These are phyloP conservation scores for Hygrophoropsis aurantiaca DNA, from an alignment of 768 basidiomycete genomes.

Conservation along the genomic window DNA sequence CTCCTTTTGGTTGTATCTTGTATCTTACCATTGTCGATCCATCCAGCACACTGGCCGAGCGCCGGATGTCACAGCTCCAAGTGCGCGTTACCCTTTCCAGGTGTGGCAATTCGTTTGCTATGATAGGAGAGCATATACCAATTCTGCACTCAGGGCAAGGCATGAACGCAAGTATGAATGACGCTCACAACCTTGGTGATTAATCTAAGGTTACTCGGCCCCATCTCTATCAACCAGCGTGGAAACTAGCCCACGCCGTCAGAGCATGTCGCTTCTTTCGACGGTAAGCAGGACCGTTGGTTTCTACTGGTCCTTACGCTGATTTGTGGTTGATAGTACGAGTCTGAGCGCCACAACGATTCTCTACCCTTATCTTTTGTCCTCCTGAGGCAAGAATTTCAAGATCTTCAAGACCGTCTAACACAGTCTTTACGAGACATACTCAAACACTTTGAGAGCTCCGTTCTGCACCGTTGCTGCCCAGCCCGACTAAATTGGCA, in stretches of 20 bases:
- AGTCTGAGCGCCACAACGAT: slow-evolving; percentile 52
- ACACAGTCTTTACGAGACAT: too few species aligned
- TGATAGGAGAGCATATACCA: slow-evolving; percentile 7
- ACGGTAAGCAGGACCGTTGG: slow-evolving; percentile 35
- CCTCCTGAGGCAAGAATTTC: too few species aligned
- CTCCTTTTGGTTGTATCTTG: background rate
- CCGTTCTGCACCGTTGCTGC: too few species aligned
- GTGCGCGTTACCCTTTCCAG: slow-evolving; percentile 71
- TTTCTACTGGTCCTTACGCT: background rate
- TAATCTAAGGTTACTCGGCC: background rate
- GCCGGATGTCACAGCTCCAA: slow-evolving; percentile 57
- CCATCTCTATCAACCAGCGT: slow-evolving; percentile 28
- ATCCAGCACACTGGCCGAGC: slow-evolving; percentile 59
- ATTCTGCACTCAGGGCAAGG: slow-evolving; percentile 42
- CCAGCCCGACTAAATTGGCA: too few species aligned
- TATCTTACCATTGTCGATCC: too few species aligned
- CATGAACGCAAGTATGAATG: slow-evolving; percentile 55
- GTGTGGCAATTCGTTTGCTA: slow-evolving; percentile 36
- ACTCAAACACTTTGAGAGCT: too few species aligned
- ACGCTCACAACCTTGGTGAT: slow-evolving; percentile 53
- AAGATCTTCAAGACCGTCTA: too few species aligned
- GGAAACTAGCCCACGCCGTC: slow-evolving; percentile 54
- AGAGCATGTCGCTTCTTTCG: slow-evolving; percentile 43
- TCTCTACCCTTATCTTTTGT: too few species aligned
- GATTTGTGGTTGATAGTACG: slow-evolving; percentile 37